Percentiles rank a stretch among this genome's conserved stretches.
Evolutionary conservation across 257 asterid genomes (phyloP).

Genomic region (Solanum clarkiae): DNA sequence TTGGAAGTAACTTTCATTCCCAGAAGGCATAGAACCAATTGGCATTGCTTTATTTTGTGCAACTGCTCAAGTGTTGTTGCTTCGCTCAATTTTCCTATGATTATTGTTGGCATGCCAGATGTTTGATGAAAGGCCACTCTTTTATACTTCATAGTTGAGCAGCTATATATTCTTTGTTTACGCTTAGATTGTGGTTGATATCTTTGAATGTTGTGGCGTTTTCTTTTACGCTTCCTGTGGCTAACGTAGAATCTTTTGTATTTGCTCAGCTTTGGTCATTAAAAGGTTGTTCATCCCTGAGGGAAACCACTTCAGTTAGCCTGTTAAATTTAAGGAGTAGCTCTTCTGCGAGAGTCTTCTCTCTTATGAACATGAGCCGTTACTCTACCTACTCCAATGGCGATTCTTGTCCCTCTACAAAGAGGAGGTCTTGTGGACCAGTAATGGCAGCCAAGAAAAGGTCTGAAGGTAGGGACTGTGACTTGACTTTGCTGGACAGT

Average conservation of each 20-base stretch:
- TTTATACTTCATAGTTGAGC: background rate
- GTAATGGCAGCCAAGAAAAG: slow-evolving; percentile 71
- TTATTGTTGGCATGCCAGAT: background rate
- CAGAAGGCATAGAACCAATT: background rate
- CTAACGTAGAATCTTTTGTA: slow-evolving; percentile 18
- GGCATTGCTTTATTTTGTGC: background rate
- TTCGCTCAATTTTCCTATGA: background rate
- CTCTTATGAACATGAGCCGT: slow-evolving; percentile 32
- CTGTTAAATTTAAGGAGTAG: slow-evolving; percentile 42
- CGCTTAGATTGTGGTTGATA: background rate
- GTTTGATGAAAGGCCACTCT: slow-evolving; percentile 15
- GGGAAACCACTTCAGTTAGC: slow-evolving; percentile 45
- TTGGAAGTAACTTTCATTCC: background rate
- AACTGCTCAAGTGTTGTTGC: background rate
- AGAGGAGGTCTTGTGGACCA: slow-evolving; percentile 59
- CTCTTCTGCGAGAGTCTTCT: slow-evolving; percentile 37
- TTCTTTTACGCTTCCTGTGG: slow-evolving; percentile 5
- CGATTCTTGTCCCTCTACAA: slow-evolving; percentile 36
- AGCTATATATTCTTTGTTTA: background rate
- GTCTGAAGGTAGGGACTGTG: slow-evolving; percentile 44
- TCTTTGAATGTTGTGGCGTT: background rate
- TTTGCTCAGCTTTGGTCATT: slow-evolving; percentile 65
- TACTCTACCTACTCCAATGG: slow-evolving; percentile 39
- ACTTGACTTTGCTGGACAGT: background rate
- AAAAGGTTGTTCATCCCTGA: slow-evolving; percentile 50